Conservation (phyloP, 345 rosid species). For the Heritiera littoralis region DNA sequence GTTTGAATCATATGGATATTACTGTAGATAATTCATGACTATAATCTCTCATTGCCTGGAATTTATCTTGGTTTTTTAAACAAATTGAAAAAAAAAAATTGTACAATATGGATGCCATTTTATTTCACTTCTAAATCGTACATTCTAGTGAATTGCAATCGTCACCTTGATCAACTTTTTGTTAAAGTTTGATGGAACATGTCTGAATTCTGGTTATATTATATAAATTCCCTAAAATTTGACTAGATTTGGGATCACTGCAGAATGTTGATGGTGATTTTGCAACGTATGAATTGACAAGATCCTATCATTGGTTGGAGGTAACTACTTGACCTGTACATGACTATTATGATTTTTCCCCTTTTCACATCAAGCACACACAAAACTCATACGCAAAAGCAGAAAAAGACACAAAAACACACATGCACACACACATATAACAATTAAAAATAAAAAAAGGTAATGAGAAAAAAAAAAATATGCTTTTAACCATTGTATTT, state of each 20-base stretch:
- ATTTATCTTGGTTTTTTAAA: neutral
- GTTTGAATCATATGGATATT: neutral
- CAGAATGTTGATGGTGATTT: slow-evolving; percentile 82
- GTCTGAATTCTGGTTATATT: neutral
- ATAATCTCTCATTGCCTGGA: neutral
- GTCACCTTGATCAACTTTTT: neutral
- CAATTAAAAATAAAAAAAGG: neutral
- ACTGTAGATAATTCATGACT: neutral
- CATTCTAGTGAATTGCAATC: neutral
- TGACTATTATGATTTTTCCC: neutral
- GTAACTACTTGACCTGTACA: slow-evolving; percentile 30
- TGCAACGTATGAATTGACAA: slow-evolving; percentile 85
- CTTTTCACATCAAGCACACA: neutral
- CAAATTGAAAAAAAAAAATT: neutral
- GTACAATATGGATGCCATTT: neutral
- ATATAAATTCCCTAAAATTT: neutral
- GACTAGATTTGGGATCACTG: slow-evolving; percentile 5
- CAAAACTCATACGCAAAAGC: neutral
- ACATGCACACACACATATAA: neutral
- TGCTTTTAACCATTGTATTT: neutral
- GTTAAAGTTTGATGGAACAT: slow-evolving; percentile 4
- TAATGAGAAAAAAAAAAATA: neutral
- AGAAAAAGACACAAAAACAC: neutral
- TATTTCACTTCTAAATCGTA: neutral
- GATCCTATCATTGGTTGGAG: slow-evolving; percentile 92